Base-by-base conservation (phyloP, 2,329 filamentous ascomycete species). In the Arthrobotrys sinensis region DNA sequence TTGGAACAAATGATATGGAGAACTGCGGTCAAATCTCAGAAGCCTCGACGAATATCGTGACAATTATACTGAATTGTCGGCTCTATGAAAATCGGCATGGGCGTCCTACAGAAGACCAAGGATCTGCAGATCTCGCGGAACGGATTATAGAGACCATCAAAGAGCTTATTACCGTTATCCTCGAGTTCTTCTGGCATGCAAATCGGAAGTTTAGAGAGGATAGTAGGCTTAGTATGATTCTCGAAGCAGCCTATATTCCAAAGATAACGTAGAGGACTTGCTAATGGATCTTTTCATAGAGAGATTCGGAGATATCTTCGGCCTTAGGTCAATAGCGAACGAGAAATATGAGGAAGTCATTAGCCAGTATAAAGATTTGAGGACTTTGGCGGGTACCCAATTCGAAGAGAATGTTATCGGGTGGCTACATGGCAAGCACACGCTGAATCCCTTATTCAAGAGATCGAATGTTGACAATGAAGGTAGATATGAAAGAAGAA, bases 141-240 rank as follows among this genome's bases (percentile, higher is more conserved):
- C 40, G 65, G 12, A 40, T 70, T 1, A 77, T 70, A 21, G 66
- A 70, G 21, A 36, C 55, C 8, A 77, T 77, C 11, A 55, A 53
- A 36, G 65, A 77, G 50, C 32, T 77, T 2, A 66, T 77, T 21
- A 53, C 72, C 0, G 66, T 66, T 1, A 66, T 77, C 5, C 57
- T 77, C 8, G 65, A 77, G 38, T 77, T 77, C 21, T 77, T 70
- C 40, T 77, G 72, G 72, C 48, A 66, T 28, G 72, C 72, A 0
- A 77, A 36, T 12, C 62, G 34, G n/a, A 77, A 69, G 45, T 71
- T 77, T 43, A 48, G 72, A 62, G 65, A 77, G 14, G 48, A 64
- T 38, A 70, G 55, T n/a, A 70, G 66, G 19, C 36, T 66, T 2
- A 76, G 72, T 69, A 53, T 28, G 70, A 53, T 45, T 28, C 19